Evolutionary conservation across 2,329 filamentous ascomycete species (phyloP), one percentile per base, ranked within the genome.

Genomic region (Domatiomyces globalis): DNA sequence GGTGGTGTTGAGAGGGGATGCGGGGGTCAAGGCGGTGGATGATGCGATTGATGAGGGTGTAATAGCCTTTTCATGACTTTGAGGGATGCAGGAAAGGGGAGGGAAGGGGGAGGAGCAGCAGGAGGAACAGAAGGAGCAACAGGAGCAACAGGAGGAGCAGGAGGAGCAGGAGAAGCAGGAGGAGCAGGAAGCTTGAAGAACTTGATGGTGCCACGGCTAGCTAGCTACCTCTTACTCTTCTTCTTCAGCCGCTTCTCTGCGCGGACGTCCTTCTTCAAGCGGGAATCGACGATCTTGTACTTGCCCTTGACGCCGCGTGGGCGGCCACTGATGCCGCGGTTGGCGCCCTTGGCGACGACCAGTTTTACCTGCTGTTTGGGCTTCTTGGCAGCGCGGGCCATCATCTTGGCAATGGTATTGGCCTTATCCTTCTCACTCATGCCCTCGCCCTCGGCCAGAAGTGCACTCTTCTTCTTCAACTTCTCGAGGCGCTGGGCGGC

Each of bases 341-440:
- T 95, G 48, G 78, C 71, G 54, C 90, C 90, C 55, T 77, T 80
- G 15, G 92, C 92, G 56, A 95, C 89, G 33, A 98, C 87, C 45
- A 98, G 77, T 69, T 85, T 92, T 56, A 94, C 82, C 54, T 85
- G 79, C 59, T 83, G 78, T 69, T 83, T 85, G 22, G 85, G 85
- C 9, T 54, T 51, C 78, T 89, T 90, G 49, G 78, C 77, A 7
- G 88, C 87, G 67, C 83, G 85, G 63, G 80, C 79, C 72, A 96
- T 83, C 65, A 98, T 68, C 67, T 83, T 87, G 22, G 79, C 71
- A 62, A 98, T 95, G 55, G 78, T 84, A 57, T 82, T 79, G 2
- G 89, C 86, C 76, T 98, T 98, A 68, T 98, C 94, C 71, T 88
- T 88, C 73, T 98, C 92, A 12, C 85, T 94, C 75, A 95, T 80